phyloP scores from a whole-genome alignment of 805 yeast genomes.

The Kodamaea fukazawae region DNA sequence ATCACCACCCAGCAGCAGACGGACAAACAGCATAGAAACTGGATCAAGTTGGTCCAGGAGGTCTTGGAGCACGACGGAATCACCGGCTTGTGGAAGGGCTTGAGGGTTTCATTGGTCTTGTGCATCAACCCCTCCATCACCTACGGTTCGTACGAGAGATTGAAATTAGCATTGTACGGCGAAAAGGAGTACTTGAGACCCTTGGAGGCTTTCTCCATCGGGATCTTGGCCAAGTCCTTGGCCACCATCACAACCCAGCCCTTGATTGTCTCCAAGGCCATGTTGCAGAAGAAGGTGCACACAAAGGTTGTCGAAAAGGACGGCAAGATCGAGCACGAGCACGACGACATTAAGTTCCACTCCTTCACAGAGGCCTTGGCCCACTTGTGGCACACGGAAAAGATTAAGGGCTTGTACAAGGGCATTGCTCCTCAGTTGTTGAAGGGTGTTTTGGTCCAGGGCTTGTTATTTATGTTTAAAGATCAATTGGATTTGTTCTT shows the following conservation, averaged over 20 bases:
- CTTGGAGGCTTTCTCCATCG: slow-evolving; percentile 63
- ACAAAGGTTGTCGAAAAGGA: slow-evolving; percentile 19
- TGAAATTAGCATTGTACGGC: slow-evolving; percentile 51
- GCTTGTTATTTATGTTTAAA: slow-evolving; percentile 76
- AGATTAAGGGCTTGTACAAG: slow-evolving; percentile 65
- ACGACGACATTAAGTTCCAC: slow-evolving; percentile 44
- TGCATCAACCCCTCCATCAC: slow-evolving; percentile 86
- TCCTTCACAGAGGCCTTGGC: slow-evolving; percentile 62
- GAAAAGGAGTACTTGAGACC: slow-evolving; percentile 49
- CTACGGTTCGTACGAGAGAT: slow-evolving; percentile 73
- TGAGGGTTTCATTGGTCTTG: slow-evolving; percentile 73
- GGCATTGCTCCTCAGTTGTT: slow-evolving; percentile 77
- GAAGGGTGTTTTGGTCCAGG: slow-evolving; percentile 83
- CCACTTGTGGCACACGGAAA: slow-evolving; percentile 63
- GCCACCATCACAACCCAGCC: slow-evolving; percentile 85
- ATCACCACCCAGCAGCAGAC: slow-evolving; percentile 64
- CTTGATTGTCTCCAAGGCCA: slow-evolving; percentile 76
- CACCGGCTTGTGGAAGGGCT: slow-evolving; percentile 77
- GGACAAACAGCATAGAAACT: slow-evolving; percentile 35
- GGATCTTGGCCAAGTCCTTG: slow-evolving; percentile 75
- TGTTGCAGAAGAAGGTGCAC: slow-evolving; percentile 55
- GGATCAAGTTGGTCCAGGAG: slow-evolving; percentile 38
- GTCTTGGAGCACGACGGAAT: slow-evolving; percentile 63
- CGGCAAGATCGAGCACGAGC: slow-evolving; percentile 28
- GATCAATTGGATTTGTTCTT: slow-evolving; percentile 56